phyloP scores from a whole-genome alignment of 2,329 filamentous ascomycete species.

The Paecilomyces dactylethromorphus region DNA sequence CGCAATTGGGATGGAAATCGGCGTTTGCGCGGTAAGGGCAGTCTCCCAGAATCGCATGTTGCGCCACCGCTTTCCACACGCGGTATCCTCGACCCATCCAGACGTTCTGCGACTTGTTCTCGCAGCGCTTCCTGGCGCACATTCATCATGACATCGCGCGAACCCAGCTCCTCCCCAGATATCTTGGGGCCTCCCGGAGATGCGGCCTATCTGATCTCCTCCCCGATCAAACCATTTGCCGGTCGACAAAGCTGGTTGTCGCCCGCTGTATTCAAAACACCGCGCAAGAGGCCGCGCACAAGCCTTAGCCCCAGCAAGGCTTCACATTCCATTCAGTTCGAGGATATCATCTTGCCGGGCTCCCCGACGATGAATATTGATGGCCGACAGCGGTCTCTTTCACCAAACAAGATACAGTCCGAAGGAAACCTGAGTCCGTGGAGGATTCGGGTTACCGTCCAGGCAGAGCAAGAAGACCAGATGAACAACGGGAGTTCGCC shows the following conservation, averaged over 20 bases:
- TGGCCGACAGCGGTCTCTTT: constrained; percentile 22
- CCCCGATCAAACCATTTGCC: constrained; percentile 31
- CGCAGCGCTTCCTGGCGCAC: constrained; percentile 12
- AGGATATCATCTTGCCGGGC: constrained; percentile 36
- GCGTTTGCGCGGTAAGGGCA: constrained; percentile 14
- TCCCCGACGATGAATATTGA: constrained; percentile 27
- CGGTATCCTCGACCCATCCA: constrained; percentile 5
- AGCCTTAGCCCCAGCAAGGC: constrained; percentile 30
- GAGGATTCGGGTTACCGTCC: constrained; percentile 43
- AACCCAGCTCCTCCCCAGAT: constrained; percentile 36
- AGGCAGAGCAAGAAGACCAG: constrained; percentile 40
- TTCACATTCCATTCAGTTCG: constrained; percentile 34
- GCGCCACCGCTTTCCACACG: constrained; percentile 14
- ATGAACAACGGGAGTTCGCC: constrained; percentile 21
- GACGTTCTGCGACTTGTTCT: background rate
- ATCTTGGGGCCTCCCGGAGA: constrained; percentile 36
- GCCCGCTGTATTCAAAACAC: constrained; percentile 28
- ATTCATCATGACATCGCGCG: constrained; percentile 25
- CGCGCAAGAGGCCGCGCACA: constrained; percentile 26
- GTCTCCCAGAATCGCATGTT: constrained; percentile 3
- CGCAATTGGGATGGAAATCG: background rate
- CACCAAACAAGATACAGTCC: constrained; percentile 30
- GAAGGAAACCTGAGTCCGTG: constrained; percentile 40
- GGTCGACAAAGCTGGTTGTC: constrained; percentile 35
- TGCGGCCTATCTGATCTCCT: constrained; percentile 36